Evolutionary conservation across 345 rosid genomes (phyloP).

Genomic region (Eucalyptus albens): DNA sequence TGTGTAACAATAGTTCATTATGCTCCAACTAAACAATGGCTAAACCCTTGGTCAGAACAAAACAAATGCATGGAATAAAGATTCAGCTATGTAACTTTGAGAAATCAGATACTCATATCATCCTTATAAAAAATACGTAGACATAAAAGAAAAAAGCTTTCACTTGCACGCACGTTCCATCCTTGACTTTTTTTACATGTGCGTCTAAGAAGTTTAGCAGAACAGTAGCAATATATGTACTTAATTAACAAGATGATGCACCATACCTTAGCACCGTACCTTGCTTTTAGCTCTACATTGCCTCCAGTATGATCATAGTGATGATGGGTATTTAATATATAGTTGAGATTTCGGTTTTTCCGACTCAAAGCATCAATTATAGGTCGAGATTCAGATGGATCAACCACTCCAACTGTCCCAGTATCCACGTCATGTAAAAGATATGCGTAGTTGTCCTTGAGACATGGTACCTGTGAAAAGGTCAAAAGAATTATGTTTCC

Average conservation of each 20-base stretch:
- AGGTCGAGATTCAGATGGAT: constrained; percentile 91
- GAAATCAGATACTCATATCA: neutral
- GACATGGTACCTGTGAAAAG: constrained; percentile 70
- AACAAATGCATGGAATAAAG: neutral
- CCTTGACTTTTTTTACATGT: neutral
- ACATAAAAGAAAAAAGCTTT: neutral
- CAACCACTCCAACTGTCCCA: constrained; percentile 98
- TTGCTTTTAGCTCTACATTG: constrained; percentile 84
- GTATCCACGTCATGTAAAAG: constrained; percentile 90
- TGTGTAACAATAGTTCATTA: neutral
- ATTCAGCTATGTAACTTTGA: neutral
- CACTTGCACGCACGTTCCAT: neutral
- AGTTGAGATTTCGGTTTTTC: constrained; percentile 77
- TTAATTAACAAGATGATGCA: neutral
- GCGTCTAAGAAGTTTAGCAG: neutral
- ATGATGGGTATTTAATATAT: constrained; percentile 95
- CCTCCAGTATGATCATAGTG: constrained; percentile 89
- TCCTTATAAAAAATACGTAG: neutral
- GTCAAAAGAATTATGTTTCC: neutral
- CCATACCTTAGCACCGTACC: constrained; percentile 97
- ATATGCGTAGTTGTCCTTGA: constrained; percentile 85
- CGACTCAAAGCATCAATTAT: constrained; percentile 71
- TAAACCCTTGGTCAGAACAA: neutral
- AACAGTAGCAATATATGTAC: neutral
- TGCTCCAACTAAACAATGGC: neutral